Conservation (phyloP, 2,329 filamentous ascomycete species). For the Calonectria hawksworthii region DNA sequence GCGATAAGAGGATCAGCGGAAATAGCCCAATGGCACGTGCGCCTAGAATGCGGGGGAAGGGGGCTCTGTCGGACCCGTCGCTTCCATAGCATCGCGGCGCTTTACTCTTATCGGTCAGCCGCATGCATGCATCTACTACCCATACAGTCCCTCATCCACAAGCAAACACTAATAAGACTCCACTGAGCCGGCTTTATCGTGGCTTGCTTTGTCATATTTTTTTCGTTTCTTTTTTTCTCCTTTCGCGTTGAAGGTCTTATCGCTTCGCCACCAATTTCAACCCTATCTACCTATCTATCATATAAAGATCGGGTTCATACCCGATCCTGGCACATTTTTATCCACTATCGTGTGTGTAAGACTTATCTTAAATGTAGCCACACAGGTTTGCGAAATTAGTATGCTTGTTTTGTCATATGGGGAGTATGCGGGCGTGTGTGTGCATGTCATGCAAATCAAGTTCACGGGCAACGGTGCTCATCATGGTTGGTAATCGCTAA, state of each 20-base stretch:
- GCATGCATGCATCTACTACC: not conserved
- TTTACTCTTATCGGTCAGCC: conserved; percentile 25
- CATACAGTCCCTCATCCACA: not conserved
- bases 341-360: not conserved
- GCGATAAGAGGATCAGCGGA: conserved; percentile 23
- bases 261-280: not conserved
- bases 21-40: conserved; percentile 27
- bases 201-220: not conserved
- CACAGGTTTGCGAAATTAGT: not conserved
- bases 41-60: conserved; percentile 27
- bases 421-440: not conserved
- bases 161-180: not conserved
- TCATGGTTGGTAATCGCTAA: not conserved
- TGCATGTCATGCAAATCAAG: not conserved
- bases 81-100: not conserved
- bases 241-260: not conserved
- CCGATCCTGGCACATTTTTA: not conserved
- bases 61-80: not conserved
- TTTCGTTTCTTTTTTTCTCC: not conserved
- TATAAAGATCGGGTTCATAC: not conserved
- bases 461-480: not conserved
- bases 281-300: not conserved
- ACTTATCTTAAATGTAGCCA: not conserved
- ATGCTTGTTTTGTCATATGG: not conserved
- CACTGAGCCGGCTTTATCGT: not conserved